Conservation (phyloP, 2,329 filamentous ascomycete genomes). For the Elsinoe batatas region DNA sequence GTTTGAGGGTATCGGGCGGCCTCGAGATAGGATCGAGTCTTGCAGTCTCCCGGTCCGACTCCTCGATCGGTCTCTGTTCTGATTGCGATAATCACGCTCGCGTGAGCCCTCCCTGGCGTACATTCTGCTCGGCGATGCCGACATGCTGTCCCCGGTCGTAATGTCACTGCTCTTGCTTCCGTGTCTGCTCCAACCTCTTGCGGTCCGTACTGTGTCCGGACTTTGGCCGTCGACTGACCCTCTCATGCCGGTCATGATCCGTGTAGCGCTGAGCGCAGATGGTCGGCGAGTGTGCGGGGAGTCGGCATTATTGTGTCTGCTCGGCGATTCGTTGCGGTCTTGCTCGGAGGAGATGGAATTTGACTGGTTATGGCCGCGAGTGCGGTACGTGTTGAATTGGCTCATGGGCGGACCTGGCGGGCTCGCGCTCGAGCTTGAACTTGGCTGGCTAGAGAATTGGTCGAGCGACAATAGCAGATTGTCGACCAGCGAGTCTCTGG, state of each 20-base stretch:
- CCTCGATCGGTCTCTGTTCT: neutral
- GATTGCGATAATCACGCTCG: conserved; percentile 10
- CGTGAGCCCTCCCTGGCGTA: conserved; percentile 31
- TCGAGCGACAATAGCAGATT: conserved; percentile 94
- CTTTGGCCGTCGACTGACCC: conserved; percentile 14
- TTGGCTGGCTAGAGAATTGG: conserved; percentile 48
- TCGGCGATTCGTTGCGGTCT: conserved; percentile 30
- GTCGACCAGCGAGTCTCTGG: conserved; percentile 83
- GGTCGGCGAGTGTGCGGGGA: conserved; percentile 18
- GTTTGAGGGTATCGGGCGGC: conserved; percentile 33
- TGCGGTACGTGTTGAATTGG: conserved; percentile 30
- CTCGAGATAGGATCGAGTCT: conserved; percentile 34
- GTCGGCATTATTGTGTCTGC: conserved; percentile 20
- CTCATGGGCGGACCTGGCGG: conserved; percentile 24
- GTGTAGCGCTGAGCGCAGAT: conserved; percentile 5
- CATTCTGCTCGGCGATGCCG: conserved; percentile 47
- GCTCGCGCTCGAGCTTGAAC: conserved; percentile 12
- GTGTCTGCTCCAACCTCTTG: conserved; percentile 43
- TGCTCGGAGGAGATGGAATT: conserved; percentile 50
- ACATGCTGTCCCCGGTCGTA: conserved; percentile 56
- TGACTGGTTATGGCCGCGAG: conserved; percentile 50
- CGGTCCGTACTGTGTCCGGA: conserved; percentile 18
- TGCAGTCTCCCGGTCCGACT: neutral
- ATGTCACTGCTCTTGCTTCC: conserved; percentile 63
- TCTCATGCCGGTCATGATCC: conserved; percentile 11